These are phyloP conservation scores for Solanum chilense DNA, from an alignment of 257 asterid genomes.

Conservation along the genomic window DNA sequence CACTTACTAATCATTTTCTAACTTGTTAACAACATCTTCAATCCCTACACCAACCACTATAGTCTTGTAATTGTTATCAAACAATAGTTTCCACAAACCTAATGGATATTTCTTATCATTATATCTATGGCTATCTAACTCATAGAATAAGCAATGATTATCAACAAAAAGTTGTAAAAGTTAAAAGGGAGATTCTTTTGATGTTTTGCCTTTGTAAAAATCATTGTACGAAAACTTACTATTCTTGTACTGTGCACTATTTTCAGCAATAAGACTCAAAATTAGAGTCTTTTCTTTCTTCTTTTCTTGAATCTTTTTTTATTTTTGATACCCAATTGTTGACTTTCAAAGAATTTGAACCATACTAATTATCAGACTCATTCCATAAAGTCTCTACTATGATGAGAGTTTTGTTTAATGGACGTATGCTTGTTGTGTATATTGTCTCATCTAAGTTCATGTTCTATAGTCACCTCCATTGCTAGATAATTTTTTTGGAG, in stretches of 20 bases:
- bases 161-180: neutral
- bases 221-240: neutral
- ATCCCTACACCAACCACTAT: neutral
- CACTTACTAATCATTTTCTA: neutral
- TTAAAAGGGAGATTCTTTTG: neutral
- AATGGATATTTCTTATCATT: neutral
- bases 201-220: neutral
- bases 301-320: neutral
- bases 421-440: neutral
- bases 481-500: neutral
- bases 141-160: neutral
- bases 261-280: neutral
- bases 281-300: neutral
- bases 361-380: neutral
- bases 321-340: neutral
- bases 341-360: neutral
- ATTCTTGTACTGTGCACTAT: neutral
- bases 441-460: neutral
- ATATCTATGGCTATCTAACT: no score
- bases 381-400: neutral
- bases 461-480: neutral
- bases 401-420: neutral
- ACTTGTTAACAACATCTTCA: neutral
- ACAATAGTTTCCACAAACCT: neutral
- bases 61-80: neutral